Percentiles rank a stretch among this genome's conserved stretches.
Conservation (phyloP, 768 basidiomycete genomes). For the Lactarius vividus region DNA sequence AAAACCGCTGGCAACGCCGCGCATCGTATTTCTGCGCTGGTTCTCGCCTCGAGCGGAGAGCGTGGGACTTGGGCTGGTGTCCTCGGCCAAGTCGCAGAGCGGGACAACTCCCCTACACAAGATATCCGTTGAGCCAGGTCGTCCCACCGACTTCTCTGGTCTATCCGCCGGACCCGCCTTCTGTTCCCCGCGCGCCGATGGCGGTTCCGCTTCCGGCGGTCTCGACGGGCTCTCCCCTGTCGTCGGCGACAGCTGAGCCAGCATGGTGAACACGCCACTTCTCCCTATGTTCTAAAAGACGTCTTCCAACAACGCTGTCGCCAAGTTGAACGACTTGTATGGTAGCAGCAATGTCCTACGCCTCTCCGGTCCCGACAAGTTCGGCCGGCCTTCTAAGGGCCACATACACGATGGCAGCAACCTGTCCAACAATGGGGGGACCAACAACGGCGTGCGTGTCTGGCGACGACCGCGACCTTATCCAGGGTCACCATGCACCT, state of each 20-base stretch:
- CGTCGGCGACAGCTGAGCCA: constrained; percentile 88
- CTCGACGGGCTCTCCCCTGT: constrained; percentile 31
- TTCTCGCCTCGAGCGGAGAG: constrained; percentile 58
- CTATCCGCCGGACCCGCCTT: constrained; percentile 43
- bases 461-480: constrained; percentile 53
- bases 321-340: constrained; percentile 63
- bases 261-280: constrained; percentile 93
- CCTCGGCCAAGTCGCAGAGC: constrained; percentile 85
- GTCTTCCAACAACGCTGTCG: constrained; percentile 42
- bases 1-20: constrained; percentile 75
- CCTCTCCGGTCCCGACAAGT: constrained; percentile 84
- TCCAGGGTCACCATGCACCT: constrained; percentile 36
- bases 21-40: constrained; percentile 84
- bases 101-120: constrained; percentile 57
- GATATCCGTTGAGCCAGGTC: constrained; percentile 42
- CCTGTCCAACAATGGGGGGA: constrained; percentile 20
- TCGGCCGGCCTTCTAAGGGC: constrained; percentile 57
- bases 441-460: constrained; percentile 41
- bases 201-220: constrained; percentile 32
- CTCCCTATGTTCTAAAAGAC: constrained; percentile 85
- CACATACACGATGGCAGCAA: constrained; percentile 9
- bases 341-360: constrained; percentile 68
- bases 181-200: constrained; percentile 55
- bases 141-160: constrained; percentile 83
- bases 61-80: constrained; percentile 63